phyloP scores from a whole-genome alignment of 371 early-diverging fungal species.

The Apophysomyces elegans region DNA sequence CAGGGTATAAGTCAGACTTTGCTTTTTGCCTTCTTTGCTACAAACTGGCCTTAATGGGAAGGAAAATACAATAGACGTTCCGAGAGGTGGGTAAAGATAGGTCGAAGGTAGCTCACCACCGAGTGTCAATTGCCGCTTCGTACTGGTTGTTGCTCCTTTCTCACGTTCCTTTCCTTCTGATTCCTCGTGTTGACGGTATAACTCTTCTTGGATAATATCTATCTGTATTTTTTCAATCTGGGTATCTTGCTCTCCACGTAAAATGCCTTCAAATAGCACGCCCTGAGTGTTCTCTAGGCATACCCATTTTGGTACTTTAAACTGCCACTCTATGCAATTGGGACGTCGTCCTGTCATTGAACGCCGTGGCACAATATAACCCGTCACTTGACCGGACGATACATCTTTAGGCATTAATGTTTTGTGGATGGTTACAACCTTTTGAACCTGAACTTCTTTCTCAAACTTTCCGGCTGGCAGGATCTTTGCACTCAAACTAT shows the following conservation, averaged over 20 bases:
- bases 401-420: conserved; percentile 40
- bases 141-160: conserved; percentile 3
- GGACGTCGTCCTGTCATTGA: conserved; percentile 32
- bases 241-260: conserved; percentile 5
- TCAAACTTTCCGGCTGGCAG: conserved; percentile 25
- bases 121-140: conserved; percentile 28
- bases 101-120: conserved; percentile 26
- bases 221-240: conserved; percentile 28
- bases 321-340: conserved; percentile 27
- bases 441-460: conserved; percentile 24
- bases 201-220: conserved; percentile 39
- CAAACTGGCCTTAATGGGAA: conserved; percentile 24
- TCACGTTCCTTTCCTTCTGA: conserved; percentile 1
- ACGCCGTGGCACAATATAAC: conserved; percentile 28
- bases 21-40: background rate
- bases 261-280: conserved; percentile 33
- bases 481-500: conserved; percentile 28
- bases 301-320: conserved; percentile 36
- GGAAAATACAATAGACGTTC: conserved; percentile 34
- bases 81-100: conserved; percentile 37
- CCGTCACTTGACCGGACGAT: conserved; percentile 26
- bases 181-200: conserved; percentile 24
- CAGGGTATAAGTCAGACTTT: conserved; percentile 25
- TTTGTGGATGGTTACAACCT: conserved; percentile 24
- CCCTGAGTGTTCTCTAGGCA: conserved; percentile 25